A percentile compares a stretch with the other conserved stretches of the same genome.
Evolutionary conservation across 768 basidiomycete species (phyloP).

Genomic region (Pisolithus marmoratus): DNA sequence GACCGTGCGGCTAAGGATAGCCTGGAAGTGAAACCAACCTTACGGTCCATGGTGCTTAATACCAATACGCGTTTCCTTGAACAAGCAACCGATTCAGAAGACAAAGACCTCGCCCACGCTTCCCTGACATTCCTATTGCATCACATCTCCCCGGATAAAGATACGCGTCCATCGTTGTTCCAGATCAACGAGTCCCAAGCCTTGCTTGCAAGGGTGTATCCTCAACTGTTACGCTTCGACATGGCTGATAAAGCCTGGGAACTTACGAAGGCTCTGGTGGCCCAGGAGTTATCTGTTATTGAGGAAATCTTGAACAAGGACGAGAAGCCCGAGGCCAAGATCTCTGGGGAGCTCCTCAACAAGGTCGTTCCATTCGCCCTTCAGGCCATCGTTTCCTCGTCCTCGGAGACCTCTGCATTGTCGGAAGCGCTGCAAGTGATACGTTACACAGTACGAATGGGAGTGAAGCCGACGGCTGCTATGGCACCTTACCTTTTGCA

Average conservation of each 20-base stretch:
- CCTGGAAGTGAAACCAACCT: constrained; percentile 29
- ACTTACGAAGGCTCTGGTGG: constrained; percentile 13
- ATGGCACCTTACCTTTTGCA: constrained; percentile 39
- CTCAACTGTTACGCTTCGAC: constrained; percentile 18
- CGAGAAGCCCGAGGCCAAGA: constrained; percentile 4
- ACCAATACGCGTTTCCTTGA: constrained; percentile 36
- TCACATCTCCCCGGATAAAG: neutral
- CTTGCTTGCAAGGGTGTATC: constrained; percentile 2
- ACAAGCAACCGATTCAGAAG: constrained; percentile 1
- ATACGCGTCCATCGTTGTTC: neutral
- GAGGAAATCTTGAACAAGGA: neutral
- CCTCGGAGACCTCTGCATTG: neutral
- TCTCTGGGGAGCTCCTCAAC: constrained; percentile 6
- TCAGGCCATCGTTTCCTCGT: constrained; percentile 4
- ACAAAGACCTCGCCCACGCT: constrained; percentile 4
- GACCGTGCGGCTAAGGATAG: constrained; percentile 31
- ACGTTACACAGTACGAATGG: constrained; percentile 28
- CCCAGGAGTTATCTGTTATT: neutral
- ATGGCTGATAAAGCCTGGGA: constrained; percentile 19
- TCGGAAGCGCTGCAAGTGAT: constrained; percentile 13
- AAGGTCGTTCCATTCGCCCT: constrained; percentile 17
- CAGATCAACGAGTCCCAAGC: neutral
- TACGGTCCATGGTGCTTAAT: constrained; percentile 39
- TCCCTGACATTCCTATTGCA: constrained; percentile 26
- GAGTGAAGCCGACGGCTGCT: constrained; percentile 27